A percentile compares a stretch with the other conserved stretches of the same genome.
Conservation (phyloP, 2,329 filamentous ascomycete genomes). For the Diplodia intermedia region DNA sequence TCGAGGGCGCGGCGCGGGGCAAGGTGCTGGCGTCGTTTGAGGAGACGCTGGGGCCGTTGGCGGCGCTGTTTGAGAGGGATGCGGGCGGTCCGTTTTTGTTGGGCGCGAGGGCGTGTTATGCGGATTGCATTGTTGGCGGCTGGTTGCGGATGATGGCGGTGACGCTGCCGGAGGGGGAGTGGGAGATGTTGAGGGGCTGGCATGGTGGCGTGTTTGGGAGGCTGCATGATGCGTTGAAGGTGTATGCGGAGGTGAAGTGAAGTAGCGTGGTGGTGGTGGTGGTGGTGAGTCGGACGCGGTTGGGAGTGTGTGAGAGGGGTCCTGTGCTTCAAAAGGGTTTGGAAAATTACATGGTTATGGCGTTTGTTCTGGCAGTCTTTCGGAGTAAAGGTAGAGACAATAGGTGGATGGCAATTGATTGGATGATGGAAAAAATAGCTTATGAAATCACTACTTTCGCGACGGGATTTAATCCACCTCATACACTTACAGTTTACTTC, state of each 20-base stretch:
- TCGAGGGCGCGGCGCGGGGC: slow-evolving; percentile 50
- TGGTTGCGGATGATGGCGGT: slow-evolving; percentile 60
- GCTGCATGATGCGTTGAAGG: slow-evolving; percentile 55
- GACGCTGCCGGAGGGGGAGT: slow-evolving; percentile 55
- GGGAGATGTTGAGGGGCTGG: slow-evolving; percentile 57
- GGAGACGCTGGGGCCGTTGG: slow-evolving; percentile 52
- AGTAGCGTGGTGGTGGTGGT: slow-evolving; percentile 1
- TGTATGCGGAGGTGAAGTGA: slow-evolving; percentile 23
- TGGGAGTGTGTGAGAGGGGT: too few species aligned
- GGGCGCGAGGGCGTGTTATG: slow-evolving; percentile 57
- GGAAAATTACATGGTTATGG: too few species aligned
- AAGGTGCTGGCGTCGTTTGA: slow-evolving; percentile 52
- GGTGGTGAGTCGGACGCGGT: too few species aligned
- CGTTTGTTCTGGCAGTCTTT: too few species aligned
- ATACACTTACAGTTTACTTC: too few species aligned
- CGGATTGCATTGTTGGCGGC: slow-evolving; percentile 64
- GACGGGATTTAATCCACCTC: too few species aligned
- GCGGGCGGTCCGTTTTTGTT: slow-evolving; percentile 58
- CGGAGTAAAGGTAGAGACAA: too few species aligned
- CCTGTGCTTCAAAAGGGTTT: too few species aligned
- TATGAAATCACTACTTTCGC: too few species aligned
- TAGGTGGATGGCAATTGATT: too few species aligned
- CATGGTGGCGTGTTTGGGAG: slow-evolving; percentile 59
- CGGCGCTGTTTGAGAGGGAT: slow-evolving; percentile 51
- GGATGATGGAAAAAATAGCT: too few species aligned